Evolutionary conservation across 352 stramenopile species (phyloP).

Genomic region (Elongisporangium anandrum): DNA sequence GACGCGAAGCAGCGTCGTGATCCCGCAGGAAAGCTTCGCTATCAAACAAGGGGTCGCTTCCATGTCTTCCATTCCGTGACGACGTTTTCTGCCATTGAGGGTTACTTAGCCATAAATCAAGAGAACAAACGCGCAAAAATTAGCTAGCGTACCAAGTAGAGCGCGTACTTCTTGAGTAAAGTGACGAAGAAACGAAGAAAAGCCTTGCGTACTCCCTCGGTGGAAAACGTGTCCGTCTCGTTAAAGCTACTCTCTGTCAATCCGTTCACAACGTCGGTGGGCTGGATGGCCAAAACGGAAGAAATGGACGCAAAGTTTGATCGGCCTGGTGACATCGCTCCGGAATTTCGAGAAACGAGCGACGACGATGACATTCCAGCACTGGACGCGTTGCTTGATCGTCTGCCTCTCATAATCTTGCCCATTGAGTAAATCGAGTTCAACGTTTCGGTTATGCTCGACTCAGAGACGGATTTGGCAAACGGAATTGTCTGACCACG

Average conservation of each 20-base stretch:
- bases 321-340: slow-evolving; percentile 16
- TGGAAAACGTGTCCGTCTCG: slow-evolving; percentile 66
- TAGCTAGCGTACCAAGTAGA: slow-evolving; percentile 50
- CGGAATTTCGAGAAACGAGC: slow-evolving; percentile 13
- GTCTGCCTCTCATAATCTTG: slow-evolving; percentile 59
- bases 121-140: background rate
- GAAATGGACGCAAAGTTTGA: slow-evolving; percentile 27
- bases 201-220: slow-evolving; percentile 51
- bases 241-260: slow-evolving; percentile 67
- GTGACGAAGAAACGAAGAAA: slow-evolving; percentile 84
- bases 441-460: slow-evolving; percentile 37
- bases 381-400: slow-evolving; percentile 38
- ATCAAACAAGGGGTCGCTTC: slow-evolving; percentile 54
- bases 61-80: slow-evolving; percentile 13
- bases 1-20: slow-evolving; percentile 42
- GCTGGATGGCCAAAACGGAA: slow-evolving; percentile 12
- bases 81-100: slow-evolving; percentile 15
- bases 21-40: slow-evolving; percentile 63
- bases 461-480: slow-evolving; percentile 50
- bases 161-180: slow-evolving; percentile 73
- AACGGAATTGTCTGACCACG: slow-evolving; percentile 68
- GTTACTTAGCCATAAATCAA: background rate
- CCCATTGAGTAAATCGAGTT: slow-evolving; percentile 62
- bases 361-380: slow-evolving; percentile 23
- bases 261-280: slow-evolving; percentile 15